Evolutionary conservation across 441 rosid species (phyloP).

Genomic region (Croton laevigatus): DNA sequence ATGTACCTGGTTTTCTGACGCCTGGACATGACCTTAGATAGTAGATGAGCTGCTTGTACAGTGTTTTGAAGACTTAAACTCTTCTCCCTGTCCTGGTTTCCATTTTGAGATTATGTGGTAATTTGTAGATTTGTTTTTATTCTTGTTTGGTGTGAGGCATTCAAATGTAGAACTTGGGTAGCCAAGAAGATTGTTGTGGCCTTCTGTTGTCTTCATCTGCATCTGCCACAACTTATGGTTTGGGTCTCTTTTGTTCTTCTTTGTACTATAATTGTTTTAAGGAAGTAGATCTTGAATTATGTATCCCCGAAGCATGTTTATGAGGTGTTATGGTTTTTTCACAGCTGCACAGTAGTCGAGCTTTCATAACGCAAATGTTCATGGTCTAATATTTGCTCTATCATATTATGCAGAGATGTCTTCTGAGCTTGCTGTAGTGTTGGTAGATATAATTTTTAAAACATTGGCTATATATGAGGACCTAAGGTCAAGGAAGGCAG

Average conservation of each 20-base stretch:
- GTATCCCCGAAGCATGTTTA: neutral
- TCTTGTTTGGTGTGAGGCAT: neutral
- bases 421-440: conserved; percentile 46
- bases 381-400: conserved; percentile 18
- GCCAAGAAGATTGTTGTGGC: neutral
- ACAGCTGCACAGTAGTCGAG: neutral
- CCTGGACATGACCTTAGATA: neutral
- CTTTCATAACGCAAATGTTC: neutral
- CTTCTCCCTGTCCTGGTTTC: neutral
- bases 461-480: conserved; percentile 75
- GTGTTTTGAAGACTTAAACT: neutral
- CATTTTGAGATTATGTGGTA: neutral
- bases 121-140: neutral
- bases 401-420: conserved; percentile 59
- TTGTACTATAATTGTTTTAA: neutral
- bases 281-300: neutral
- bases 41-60: neutral
- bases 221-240: neutral
- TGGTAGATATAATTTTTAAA: conserved; percentile 72
- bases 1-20: neutral
- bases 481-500: conserved; percentile 71
- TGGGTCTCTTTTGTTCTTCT: neutral
- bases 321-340: neutral
- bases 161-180: neutral
- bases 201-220: neutral